Evolutionary conservation across 306 rosid species (phyloP), one percentile per base, ranked within the genome.

Genomic region (Arachis hypogaea): DNA sequence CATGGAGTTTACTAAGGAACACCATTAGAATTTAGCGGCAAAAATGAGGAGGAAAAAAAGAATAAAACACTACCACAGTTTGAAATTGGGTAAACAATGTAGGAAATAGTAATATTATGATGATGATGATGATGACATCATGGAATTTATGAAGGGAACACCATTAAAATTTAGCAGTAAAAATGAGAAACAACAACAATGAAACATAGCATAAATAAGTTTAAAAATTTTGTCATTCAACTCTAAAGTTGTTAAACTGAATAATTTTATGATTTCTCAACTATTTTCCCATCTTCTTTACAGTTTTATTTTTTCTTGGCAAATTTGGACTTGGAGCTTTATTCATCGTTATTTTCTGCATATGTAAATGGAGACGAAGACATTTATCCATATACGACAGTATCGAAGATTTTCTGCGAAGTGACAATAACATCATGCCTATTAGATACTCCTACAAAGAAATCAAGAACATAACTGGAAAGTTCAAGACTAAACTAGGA

Each of bases 371-470:
- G 63, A 59, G 78, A 58, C 38, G 66, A 0, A 75, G 42, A n/a
- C 81, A 81, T 75, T 57, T 75, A 33, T 81, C 84, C 0, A 14
- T 69, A 59, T 81, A 69, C 8, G 59, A 70, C 0, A 4, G 1
- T 59, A 69, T 81, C 3, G 81, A 81, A 71, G 61, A 49, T 50
- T 81, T 69, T 69, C 50, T 81, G 7, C 51, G 36, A 46, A 36
- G 66, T 33, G 46, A 71, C 7, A 71, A 28, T 10, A 62, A 29
- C 41, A 67, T 63, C 5, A 63, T 40, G 41, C 82, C 82, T 0
- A 58, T 67, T 36, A 76, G 80, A 38, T 76, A 76, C 62, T 66
- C 80, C 12, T 76, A 67, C 68, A 76, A 11, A 49, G 74, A 76
- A 2, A 67, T 76, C 16, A 76, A 76, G 33, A 76, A 3, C 5